Conservation (phyloP, 2,329 filamentous ascomycete genomes). For the Neopestalotiopsis sp. region DNA sequence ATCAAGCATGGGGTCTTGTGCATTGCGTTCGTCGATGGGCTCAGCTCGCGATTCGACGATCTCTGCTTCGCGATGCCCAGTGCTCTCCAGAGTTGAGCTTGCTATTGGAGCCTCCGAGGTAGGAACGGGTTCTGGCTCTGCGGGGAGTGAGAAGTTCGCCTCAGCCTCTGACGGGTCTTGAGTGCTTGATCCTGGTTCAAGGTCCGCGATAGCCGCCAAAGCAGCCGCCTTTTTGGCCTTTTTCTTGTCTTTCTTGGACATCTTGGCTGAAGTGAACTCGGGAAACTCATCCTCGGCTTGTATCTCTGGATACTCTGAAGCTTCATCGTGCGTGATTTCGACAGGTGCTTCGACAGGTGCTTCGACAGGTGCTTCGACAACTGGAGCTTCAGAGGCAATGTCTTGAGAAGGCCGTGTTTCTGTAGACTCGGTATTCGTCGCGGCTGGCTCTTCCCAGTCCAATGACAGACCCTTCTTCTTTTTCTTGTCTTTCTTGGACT, state of each 20-base stretch:
- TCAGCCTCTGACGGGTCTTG: not conserved
- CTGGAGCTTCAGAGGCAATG: not conserved
- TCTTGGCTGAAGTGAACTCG: conserved; percentile 28
- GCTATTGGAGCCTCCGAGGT: not conserved
- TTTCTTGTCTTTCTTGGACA: conserved; percentile 36
- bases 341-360: not conserved
- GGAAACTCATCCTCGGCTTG: conserved; percentile 15
- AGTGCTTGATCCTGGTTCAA: conserved; percentile 10
- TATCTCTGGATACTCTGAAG: not conserved
- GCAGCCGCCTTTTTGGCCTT: conserved; percentile 22
- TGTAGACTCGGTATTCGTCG: not conserved
- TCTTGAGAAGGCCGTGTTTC: not conserved
- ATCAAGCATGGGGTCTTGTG: not conserved
- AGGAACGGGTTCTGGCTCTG: not conserved
- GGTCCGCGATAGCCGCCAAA: not conserved
- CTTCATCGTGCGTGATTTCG: not conserved
- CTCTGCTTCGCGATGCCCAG: not conserved
- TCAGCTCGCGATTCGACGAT: not conserved
- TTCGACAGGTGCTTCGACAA: not conserved
- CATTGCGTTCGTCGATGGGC: not conserved
- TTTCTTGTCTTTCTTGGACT: conserved; percentile 31
- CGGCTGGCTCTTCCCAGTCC: not conserved
- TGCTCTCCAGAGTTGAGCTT: not conserved
- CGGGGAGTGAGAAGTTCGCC: not conserved
- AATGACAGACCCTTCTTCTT: conserved; percentile 25